These are phyloP conservation scores for Diaporthe helianthi DNA, from an alignment of 2,329 filamentous ascomycete species.

Conservation along the genomic window DNA sequence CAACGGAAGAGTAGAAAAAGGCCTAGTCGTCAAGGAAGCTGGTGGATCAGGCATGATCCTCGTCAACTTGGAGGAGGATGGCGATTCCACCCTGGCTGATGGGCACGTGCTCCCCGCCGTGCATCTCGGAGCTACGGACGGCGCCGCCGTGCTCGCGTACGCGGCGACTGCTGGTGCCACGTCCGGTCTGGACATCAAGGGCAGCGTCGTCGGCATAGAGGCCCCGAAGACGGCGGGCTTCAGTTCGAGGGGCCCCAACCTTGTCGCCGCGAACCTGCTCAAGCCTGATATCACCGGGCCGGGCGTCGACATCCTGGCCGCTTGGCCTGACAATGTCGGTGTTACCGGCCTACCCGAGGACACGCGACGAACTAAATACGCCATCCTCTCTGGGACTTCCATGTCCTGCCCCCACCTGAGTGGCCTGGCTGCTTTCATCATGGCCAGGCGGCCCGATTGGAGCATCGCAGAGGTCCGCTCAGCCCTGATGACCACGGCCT, in stretches of 20 bases:
- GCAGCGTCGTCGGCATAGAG: not conserved
- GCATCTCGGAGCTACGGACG: not conserved
- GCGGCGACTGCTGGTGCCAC: not conserved
- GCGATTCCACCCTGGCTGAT: not conserved
- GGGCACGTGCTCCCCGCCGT: constrained; percentile 20
- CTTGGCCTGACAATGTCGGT: constrained; percentile 21
- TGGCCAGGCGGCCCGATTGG: constrained; percentile 33
- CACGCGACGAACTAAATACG: constrained; percentile 23
- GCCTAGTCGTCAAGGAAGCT: not conserved
- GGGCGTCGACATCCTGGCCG: constrained; percentile 33
- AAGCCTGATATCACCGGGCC: constrained; percentile 36
- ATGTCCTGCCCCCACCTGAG: constrained; percentile 36
- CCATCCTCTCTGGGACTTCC: constrained; percentile 34
- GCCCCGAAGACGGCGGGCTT: constrained; percentile 34
- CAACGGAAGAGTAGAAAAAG: not conserved
- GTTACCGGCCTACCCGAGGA: constrained; percentile 16
- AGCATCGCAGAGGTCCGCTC: constrained; percentile 30
- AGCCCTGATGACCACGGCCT: constrained; percentile 30
- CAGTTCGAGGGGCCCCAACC: constrained; percentile 33
- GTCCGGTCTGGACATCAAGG: not conserved
- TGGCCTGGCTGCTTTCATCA: constrained; percentile 32
- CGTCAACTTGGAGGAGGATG: not conserved
- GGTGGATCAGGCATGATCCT: constrained; percentile 13
- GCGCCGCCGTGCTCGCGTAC: not conserved
- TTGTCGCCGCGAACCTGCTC: constrained; percentile 12